Conservation (phyloP, 805 yeast genomes). For the Ogataea angusta region DNA sequence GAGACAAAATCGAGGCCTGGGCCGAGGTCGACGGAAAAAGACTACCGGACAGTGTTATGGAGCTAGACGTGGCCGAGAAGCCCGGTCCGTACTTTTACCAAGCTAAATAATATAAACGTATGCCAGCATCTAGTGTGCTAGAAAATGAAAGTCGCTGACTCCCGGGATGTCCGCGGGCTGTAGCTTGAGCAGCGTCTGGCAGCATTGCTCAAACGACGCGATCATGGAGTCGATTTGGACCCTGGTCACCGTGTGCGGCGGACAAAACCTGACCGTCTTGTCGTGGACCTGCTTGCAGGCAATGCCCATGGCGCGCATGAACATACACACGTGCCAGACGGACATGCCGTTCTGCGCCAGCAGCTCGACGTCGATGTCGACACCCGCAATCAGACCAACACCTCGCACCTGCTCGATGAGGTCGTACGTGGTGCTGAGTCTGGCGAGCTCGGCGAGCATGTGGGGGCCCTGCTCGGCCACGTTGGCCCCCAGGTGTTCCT, state of each 20-base stretch:
- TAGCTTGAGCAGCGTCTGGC: constrained; percentile 14
- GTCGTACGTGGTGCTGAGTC: constrained; percentile 14
- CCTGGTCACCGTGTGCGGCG: constrained; percentile 21
- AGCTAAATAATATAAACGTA: background rate
- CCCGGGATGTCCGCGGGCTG: constrained; percentile 19
- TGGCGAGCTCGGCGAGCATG: constrained; percentile 20
- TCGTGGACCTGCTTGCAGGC: constrained; percentile 27
- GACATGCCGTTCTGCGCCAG: constrained; percentile 15
- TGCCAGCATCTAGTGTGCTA: constrained; percentile 8
- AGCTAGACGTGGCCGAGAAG: constrained; percentile 48
- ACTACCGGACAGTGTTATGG: constrained; percentile 47
- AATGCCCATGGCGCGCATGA: constrained; percentile 26
- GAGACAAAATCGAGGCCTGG: constrained; percentile 71
- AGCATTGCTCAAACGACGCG: constrained; percentile 18
- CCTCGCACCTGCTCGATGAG: constrained; percentile 25
- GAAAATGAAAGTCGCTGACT: constrained; percentile 16
- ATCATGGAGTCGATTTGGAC: constrained; percentile 19
- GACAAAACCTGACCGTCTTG: constrained; percentile 23
- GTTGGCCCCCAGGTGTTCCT: constrained; percentile 24
- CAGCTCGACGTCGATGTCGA: constrained; percentile 21
- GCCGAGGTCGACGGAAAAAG: constrained; percentile 53
- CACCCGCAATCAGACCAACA: constrained; percentile 24
- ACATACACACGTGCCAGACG: constrained; percentile 28
- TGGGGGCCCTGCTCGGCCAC: constrained; percentile 19
- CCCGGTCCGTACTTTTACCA: constrained; percentile 60